Percentiles rank a stretch among this genome's conserved stretches.
Evolutionary conservation across 2,329 filamentous ascomycete genomes (phyloP).

Genomic region (Pseudocercospora fijiensis): DNA sequence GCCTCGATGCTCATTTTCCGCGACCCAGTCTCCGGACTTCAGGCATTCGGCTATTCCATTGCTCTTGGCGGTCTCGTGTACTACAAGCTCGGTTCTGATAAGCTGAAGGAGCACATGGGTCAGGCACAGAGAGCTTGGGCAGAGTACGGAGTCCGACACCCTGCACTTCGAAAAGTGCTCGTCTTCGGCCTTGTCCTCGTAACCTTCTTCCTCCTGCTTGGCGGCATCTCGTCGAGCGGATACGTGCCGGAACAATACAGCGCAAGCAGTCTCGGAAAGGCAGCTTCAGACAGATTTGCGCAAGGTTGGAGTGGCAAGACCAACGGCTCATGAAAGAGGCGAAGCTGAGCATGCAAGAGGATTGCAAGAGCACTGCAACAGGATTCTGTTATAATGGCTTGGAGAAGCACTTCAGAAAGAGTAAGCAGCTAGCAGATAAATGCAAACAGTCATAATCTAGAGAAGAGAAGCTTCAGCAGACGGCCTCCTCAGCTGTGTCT

Average conservation of each 20-base stretch:
- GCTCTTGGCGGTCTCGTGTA: constrained; percentile 76
- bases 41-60: constrained; percentile 82
- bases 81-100: constrained; percentile 82
- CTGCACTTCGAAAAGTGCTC: constrained; percentile 73
- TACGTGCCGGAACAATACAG: constrained; percentile 29
- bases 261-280: constrained; percentile 19
- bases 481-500: background rate
- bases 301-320: constrained; percentile 23
- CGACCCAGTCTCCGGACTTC: constrained; percentile 69
- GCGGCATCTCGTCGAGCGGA: constrained; percentile 41
- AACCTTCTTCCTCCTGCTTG: constrained; percentile 68
- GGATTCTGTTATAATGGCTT: background rate
- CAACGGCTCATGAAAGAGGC: constrained; percentile 13
- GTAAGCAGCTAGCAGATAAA: background rate
- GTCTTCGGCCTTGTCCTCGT: constrained; percentile 65
- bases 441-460: constrained; percentile 1
- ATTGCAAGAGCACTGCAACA: background rate
- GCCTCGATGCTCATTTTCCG: constrained; percentile 81
- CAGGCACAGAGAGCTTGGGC: constrained; percentile 77
- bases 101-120: constrained; percentile 74
- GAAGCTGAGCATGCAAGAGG: background rate
- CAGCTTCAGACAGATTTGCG: constrained; percentile 17
- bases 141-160: constrained; percentile 76
- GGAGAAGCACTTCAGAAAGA: background rate
- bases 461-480: background rate